Evolutionary conservation across 176 grass and related monocot genomes (phyloP).

Genomic region (Lolium rigidum): DNA sequence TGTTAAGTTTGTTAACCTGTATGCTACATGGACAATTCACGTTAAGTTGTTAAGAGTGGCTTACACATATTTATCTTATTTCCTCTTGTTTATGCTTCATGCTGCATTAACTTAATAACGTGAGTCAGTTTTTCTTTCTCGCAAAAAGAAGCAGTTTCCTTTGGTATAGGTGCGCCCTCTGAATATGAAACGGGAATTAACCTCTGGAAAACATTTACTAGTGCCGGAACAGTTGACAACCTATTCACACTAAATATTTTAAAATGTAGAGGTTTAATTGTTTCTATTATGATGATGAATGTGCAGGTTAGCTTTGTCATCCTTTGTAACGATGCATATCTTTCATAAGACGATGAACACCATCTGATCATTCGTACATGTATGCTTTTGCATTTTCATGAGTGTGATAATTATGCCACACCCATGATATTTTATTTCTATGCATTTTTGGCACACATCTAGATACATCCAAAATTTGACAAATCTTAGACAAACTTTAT

Average conservation of each 20-base stretch:
- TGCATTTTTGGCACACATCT: neutral
- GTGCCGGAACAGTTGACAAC: constrained; percentile 9
- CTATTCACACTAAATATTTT: constrained; percentile 4
- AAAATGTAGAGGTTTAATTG: constrained; percentile 1
- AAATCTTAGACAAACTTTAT: too few species aligned
- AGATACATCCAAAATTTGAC: too few species aligned
- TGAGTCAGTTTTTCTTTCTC: neutral
- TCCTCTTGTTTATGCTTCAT: neutral
- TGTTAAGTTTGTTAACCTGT: constrained; percentile 35
- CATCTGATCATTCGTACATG: neutral
- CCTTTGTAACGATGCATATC: constrained; percentile 2
- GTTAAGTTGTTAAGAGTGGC: constrained; percentile 4
- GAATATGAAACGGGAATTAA: constrained; percentile 3
- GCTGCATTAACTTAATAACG: constrained; percentile 19
- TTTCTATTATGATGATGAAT: constrained; percentile 26
- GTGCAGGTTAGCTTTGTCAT: constrained; percentile 17
- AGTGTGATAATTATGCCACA: constrained; percentile 2
- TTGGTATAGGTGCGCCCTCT: neutral
- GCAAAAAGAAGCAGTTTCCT: neutral
- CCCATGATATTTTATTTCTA: constrained; percentile 23
- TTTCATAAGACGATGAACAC: constrained; percentile 7
- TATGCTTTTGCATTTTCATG: constrained; percentile 27
- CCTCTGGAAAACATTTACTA: constrained; percentile 14
- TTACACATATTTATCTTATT: constrained; percentile 16
- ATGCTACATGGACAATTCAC: constrained; percentile 9